A percentile compares a stretch with the other conserved stretches of the same genome.
Evolutionary conservation across 2,329 filamentous ascomycete species (phyloP).

Genomic region (Calonectria hawksworthii): DNA sequence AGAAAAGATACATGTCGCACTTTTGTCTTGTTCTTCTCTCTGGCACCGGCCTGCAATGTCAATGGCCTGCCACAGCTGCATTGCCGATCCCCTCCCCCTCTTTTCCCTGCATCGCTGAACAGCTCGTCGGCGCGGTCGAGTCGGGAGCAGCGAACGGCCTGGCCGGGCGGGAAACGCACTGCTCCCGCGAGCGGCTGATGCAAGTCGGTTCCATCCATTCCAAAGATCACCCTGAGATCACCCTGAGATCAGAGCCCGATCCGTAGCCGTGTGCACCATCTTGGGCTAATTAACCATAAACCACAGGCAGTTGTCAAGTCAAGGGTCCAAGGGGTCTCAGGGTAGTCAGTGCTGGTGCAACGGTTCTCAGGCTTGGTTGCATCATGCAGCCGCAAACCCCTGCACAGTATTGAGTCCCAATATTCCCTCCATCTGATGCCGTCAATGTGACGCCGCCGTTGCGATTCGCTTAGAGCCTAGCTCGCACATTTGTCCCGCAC

Average conservation of each 20-base stretch:
- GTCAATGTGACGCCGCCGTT: conserved; percentile 10
- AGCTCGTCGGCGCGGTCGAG: not conserved
- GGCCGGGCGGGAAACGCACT: not conserved
- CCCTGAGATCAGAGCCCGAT: conserved; percentile 18
- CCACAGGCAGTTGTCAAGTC: not conserved
- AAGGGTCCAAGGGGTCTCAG: conserved; percentile 13
- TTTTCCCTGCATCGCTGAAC: conserved; percentile 3
- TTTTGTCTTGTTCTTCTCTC: conserved; percentile 15
- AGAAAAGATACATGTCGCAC: conserved; percentile 21
- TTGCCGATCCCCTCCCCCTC: conserved; percentile 18
- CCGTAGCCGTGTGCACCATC: conserved; percentile 9
- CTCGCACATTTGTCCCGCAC: not conserved
- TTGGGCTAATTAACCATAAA: conserved; percentile 14
- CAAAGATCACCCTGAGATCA: conserved; percentile 16
- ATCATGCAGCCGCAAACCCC: not conserved
- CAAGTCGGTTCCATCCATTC: conserved; percentile 27
- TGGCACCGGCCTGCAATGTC: not conserved
- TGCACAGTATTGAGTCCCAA: conserved; percentile 10
- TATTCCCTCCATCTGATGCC: not conserved
- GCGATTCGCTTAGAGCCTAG: not conserved
- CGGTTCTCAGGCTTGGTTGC: conserved; percentile 17
- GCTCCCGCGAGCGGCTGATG: conserved; percentile 19
- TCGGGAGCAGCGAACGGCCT: conserved; percentile 22
- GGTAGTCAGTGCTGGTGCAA: conserved; percentile 25
- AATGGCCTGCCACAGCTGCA: not conserved